phyloP scores from a whole-genome alignment of 2,329 filamentous ascomycete genomes.

The Trichoderma lentiforme region DNA sequence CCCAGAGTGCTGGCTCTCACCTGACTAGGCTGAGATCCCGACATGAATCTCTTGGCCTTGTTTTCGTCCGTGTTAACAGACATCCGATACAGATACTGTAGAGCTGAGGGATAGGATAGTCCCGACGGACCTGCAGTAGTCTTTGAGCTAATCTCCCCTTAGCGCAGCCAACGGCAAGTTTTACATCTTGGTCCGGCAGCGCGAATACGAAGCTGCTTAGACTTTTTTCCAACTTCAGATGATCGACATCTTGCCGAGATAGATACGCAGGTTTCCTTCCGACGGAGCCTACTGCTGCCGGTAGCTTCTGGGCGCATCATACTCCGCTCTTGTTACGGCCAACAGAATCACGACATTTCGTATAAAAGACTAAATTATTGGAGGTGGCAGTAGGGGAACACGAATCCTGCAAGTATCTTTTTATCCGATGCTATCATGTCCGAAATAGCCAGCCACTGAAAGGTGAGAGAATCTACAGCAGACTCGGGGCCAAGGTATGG shows the following conservation, averaged over 20 bases:
- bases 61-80: neutral
- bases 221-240: neutral
- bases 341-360: neutral
- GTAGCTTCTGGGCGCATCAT: neutral
- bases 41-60: neutral
- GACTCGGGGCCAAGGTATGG: neutral
- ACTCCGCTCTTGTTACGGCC: neutral
- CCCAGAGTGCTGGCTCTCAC: neutral
- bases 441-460: neutral
- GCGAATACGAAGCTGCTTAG: neutral
- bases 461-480: neutral
- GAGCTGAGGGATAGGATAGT: neutral
- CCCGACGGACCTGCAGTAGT: slow-evolving; percentile 10
- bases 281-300: neutral
- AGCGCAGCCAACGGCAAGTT: neutral
- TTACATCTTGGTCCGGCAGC: neutral
- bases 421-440: neutral
- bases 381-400: neutral
- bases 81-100: neutral
- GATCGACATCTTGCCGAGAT: neutral
- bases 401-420: neutral
- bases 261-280: neutral
- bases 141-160: neutral
- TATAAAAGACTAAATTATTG: neutral
- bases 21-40: neutral